Evolutionary conservation across 2,329 filamentous ascomycete species (phyloP).

Genomic region (Neonectria faginata): DNA sequence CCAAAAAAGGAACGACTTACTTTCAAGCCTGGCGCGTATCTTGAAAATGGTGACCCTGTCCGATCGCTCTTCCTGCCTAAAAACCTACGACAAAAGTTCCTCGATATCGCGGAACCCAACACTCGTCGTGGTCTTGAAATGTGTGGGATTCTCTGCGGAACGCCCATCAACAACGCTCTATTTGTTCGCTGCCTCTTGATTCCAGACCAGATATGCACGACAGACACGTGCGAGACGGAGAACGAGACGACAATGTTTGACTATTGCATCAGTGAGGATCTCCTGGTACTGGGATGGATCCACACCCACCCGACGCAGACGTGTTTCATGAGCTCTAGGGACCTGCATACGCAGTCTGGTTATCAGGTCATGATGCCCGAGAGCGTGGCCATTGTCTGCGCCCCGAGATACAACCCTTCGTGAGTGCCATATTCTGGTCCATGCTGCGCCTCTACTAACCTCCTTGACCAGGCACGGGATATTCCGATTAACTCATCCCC

Average conservation of each 20-base stretch:
- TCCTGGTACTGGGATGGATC: slow-evolving; percentile 95
- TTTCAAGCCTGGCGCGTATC: slow-evolving; percentile 79
- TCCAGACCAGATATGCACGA: slow-evolving; percentile 88
- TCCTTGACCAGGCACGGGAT: slow-evolving; percentile 78
- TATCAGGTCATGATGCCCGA: slow-evolving; percentile 98
- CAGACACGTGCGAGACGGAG: slow-evolving; percentile 94
- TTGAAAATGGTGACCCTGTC: slow-evolving; percentile 89
- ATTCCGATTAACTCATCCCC: slow-evolving; percentile 93
- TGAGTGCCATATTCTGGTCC: slow-evolving; percentile 58
- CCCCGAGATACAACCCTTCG: slow-evolving; percentile 82
- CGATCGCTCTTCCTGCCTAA: slow-evolving; percentile 89
- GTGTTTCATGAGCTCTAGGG: slow-evolving; percentile 96
- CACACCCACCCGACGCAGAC: slow-evolving; percentile 97
- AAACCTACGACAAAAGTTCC: slow-evolving; percentile 78
- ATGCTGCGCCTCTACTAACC: slow-evolving; percentile 7
- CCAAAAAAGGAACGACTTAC: slow-evolving; percentile 73
- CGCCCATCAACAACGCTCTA: slow-evolving; percentile 89
- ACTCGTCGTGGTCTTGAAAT: slow-evolving; percentile 89
- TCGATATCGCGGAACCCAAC: slow-evolving; percentile 79
- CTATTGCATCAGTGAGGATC: slow-evolving; percentile 85
- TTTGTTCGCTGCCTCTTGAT: slow-evolving; percentile 92
- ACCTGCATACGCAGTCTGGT: slow-evolving; percentile 91
- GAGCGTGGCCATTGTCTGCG: slow-evolving; percentile 96
- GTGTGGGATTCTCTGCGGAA: slow-evolving; percentile 93
- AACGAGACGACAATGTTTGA: slow-evolving; percentile 89